These are phyloP conservation scores for Stagonosporopsis chrysanthemi DNA, from an alignment of 2,329 filamentous ascomycete species.

Conservation along the genomic window DNA sequence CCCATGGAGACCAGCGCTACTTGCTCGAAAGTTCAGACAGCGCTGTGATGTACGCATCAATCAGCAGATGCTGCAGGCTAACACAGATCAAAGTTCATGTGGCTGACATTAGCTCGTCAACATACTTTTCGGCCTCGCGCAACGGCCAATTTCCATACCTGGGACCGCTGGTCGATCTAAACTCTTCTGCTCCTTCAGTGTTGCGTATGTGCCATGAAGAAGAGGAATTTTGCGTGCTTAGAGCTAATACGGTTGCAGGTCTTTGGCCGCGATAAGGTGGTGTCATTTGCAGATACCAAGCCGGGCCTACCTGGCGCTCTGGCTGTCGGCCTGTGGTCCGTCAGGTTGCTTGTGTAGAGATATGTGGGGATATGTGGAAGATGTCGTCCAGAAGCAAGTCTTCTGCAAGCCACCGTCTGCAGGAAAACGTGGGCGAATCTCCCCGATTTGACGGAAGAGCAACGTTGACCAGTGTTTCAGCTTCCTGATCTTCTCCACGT, in stretches of 20 bases:
- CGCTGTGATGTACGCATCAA: conserved; percentile 10
- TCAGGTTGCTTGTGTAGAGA: not conserved
- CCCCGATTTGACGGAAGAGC: conserved; percentile 20
- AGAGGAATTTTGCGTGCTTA: not conserved
- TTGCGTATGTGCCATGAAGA: not conserved
- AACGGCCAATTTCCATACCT: conserved; percentile 1
- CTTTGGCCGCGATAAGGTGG: conserved; percentile 11
- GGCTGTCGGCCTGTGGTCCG: not conserved
- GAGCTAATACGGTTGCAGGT: conserved; percentile 1
- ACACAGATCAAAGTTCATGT: conserved; percentile 3
- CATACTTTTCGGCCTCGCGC: conserved; percentile 7
- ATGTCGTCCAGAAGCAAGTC: conserved; percentile 2
- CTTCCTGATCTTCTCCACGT: conserved; percentile 16
- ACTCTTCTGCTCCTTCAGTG: not conserved
- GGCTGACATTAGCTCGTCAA: conserved; percentile 9
- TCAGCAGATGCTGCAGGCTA: conserved; percentile 18
- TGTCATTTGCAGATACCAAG: not conserved
- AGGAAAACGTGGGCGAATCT: conserved; percentile 18
- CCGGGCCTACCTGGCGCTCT: not conserved
- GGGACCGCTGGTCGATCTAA: conserved; percentile 1
- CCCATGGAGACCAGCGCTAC: conserved; percentile 7
- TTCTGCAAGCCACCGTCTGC: conserved; percentile 4
- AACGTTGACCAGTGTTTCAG: conserved; percentile 32
- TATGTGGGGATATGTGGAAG: not conserved
- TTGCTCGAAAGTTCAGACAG: conserved; percentile 14